Evolutionary conservation across 768 basidiomycete species (phyloP), one percentile per base, ranked within the genome.

Genomic region (Amanita exitialis): DNA sequence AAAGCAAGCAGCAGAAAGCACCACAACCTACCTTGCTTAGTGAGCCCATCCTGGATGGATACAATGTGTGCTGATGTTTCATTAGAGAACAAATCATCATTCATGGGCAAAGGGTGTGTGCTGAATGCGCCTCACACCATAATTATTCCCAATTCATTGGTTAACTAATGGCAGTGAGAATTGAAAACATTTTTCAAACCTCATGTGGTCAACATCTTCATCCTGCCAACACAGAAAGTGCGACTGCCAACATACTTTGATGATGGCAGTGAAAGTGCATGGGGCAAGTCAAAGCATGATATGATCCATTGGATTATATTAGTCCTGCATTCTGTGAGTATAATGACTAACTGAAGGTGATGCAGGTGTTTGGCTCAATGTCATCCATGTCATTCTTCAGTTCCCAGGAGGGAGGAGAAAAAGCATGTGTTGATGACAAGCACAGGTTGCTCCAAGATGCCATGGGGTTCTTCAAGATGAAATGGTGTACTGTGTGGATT

Each of bases 101-200:
- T 43, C 21, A 43, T 43, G 42, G 42, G 12, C n/a, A 34, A 18
- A 25, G n/a, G 36, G 3, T 4, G 15, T 1, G 52, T 57, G 0
- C 45, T 47, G 0, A 37, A 57, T n/a, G 44, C 16, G 4, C 59
- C 58, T 0, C 63, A 63, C 25, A 52, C 62, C 4, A 56, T 63
- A 9, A 35, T 62, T 18, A 54, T 60, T 2, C 61, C 61, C 0
- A 54, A 54, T 12, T 57, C 62, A 0, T 58, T 64, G 3, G 36
- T 58, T 6, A 38, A 21, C 12, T 61, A 63, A 35, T 64, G 63
- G 62, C 18, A 34, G 0, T 27, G 47, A 3, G 61, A 62, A 20
- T 13, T 63, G 0, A 47, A 37, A 4, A 3, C 10, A 5, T 43
- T 43, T 10, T 43, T 43, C 9, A 43, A 43, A 13, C 42, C 23